A percentile compares a stretch with the other conserved stretches of the same genome.
Evolutionary conservation across 768 basidiomycete species (phyloP).

Genomic region (Boletus vermiculosoides): DNA sequence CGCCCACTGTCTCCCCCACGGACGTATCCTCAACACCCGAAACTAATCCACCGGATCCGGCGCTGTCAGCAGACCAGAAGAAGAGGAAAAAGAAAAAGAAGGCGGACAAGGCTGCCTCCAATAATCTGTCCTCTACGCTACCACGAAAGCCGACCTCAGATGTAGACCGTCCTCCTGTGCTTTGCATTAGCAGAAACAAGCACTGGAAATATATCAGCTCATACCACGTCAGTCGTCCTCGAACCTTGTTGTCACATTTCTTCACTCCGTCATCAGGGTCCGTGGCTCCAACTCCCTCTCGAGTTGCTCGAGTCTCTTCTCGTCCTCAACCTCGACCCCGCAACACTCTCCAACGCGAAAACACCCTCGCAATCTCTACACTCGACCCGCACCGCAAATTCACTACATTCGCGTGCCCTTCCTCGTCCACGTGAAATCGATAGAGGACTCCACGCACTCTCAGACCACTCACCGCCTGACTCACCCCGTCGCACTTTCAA

Average conservation of each 20-base stretch:
- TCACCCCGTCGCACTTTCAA: conserved; percentile 40
- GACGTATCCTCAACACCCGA: conserved; percentile 24
- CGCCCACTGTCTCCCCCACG: conserved; percentile 1
- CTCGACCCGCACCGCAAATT: conserved; percentile 23
- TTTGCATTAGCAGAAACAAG: conserved; percentile 90
- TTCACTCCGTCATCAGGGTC: conserved; percentile 54
- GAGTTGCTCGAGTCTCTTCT: conserved; percentile 84
- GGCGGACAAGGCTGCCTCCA: conserved; percentile 39
- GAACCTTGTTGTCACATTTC: neutral
- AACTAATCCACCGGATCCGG: conserved; percentile 9
- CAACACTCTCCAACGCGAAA: conserved; percentile 52
- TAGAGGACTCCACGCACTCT: conserved; percentile 39
- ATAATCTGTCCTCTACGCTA: conserved; percentile 15
- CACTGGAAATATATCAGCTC: conserved; percentile 94
- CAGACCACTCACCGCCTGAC: conserved; percentile 44
- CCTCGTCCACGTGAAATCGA: conserved; percentile 38
- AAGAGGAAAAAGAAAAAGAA: conserved; percentile 70
- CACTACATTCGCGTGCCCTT: conserved; percentile 14
- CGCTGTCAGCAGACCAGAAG: conserved; percentile 41
- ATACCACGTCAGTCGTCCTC: conserved; percentile 66
- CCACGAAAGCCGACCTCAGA: conserved; percentile 37
- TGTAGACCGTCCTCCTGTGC: conserved; percentile 54
- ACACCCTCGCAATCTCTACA: conserved; percentile 38
- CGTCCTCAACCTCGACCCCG: conserved; percentile 73
- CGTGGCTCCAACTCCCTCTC: conserved; percentile 86